Evolutionary conservation across 2,329 filamentous ascomycete genomes (phyloP), one percentile per base, ranked within the genome.

Genomic region (Trichoderma sp.): DNA sequence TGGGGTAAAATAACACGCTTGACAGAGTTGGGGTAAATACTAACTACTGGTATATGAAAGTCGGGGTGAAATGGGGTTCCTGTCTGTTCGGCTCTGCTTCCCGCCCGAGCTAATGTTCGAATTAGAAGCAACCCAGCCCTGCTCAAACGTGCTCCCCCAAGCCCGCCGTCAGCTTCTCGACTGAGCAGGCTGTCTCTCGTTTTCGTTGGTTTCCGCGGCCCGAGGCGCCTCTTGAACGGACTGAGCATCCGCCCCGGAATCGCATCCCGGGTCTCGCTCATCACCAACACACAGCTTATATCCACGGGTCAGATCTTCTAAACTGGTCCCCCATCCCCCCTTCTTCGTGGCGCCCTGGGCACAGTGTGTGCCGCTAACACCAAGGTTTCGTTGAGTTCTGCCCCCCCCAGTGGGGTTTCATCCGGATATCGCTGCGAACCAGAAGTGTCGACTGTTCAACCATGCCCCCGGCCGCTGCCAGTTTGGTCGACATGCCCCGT

Each of bases 351-450:
- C 32, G 43, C 50, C 39, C 43, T 59, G 57, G 57, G 50, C 50
- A 57, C 63, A 66, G 47, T 39, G 50, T 57, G 39, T 28, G 34
- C 53, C 53, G 65, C 53, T 15, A 59, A 15, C 53, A 28, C 65
- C 34, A 59, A 36, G 50, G 58, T 36, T 43, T 68, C 59, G 17
- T 32, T 50, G 66, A 34, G 39, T 11, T 43, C 66, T 30, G 34
- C 26, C 39, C 50, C 34, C 36, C 34, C 57, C 55, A 36, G 57
- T 34, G 55, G 55, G 36, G 57, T 36, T 13, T 36, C 55, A 34
- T 47, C 39, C 66, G 66, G 66, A 69, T 69, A 50, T 69, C 66
- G 66, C 66, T 62, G 55, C 66, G 57, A 69, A 69, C 30, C 57
- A 69, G 8, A 26, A 23, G 32, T 30, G 57, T 20, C 43, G 6